Evolutionary conservation across 1,284 basidiomycete genomes (phyloP).

Genomic region (Thelephora terrestris): DNA sequence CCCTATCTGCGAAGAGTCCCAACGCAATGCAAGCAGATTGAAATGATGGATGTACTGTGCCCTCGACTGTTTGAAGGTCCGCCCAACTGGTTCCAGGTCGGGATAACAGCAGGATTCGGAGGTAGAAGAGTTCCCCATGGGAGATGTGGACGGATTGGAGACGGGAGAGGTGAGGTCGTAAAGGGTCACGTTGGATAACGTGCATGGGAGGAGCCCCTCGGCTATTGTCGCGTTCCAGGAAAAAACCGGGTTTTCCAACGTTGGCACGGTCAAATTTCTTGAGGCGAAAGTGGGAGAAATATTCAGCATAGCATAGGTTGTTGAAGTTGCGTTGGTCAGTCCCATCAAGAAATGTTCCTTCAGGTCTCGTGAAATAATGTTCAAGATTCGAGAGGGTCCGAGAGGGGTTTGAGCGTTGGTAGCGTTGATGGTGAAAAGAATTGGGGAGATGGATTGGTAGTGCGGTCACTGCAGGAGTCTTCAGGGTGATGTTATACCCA

Average conservation of each 20-base stretch:
- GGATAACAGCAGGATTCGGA: conserved; percentile 18
- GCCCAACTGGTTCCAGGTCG: conserved; percentile 14
- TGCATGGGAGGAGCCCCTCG: conserved; percentile 11
- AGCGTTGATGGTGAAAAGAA: conserved; percentile 12
- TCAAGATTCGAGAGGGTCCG: conserved; percentile 17
- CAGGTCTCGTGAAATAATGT: conserved; percentile 21
- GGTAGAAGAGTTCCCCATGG: conserved; percentile 26
- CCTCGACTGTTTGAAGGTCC: conserved; percentile 17
- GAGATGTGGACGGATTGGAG: conserved; percentile 19
- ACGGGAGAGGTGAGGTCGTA: conserved; percentile 15
- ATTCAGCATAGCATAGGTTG: conserved; percentile 16
- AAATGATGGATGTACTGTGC: conserved; percentile 12
- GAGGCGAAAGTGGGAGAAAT: conserved; percentile 15
- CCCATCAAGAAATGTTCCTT: conserved; percentile 7
- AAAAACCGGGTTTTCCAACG: conserved; percentile 3
- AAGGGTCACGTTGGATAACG: conserved; percentile 13
- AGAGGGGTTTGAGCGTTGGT: conserved; percentile 7
- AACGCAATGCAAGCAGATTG: conserved; percentile 20
- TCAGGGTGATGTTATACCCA: conserved; percentile 22
- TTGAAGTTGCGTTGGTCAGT: conserved; percentile 9
- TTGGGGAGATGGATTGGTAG: conserved; percentile 23
- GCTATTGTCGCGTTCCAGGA: conserved; percentile 2
- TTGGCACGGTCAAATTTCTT: conserved; percentile 6
- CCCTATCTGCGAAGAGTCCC: conserved; percentile 19
- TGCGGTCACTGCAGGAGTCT: conserved; percentile 22